Conservation (phyloP, 495 filamentous ascomycete genomes). For the Lasiosphaeria miniovina region DNA sequence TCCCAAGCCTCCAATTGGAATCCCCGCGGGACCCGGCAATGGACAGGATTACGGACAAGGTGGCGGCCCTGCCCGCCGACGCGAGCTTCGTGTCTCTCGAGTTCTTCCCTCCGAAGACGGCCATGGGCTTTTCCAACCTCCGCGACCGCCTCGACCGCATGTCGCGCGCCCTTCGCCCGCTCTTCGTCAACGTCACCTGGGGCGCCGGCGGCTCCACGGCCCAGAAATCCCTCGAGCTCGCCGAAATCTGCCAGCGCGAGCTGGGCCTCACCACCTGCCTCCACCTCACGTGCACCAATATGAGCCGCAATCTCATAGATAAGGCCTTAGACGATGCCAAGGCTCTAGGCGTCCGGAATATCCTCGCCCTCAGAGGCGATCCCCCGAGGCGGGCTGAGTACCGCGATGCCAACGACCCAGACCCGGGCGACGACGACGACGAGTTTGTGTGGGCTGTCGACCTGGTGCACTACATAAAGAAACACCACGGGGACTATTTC, state of each 20-base stretch:
- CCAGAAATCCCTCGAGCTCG: conserved; percentile 84
- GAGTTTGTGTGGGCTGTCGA: conserved; percentile 90
- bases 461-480: conserved; percentile 82
- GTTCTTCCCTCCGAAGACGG: conserved; percentile 97
- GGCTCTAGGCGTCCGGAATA: conserved; percentile 88
- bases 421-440: conserved; percentile 51
- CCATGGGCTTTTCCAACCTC: conserved; percentile 90
- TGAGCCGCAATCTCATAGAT: conserved; percentile 82
- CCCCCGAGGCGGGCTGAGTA: conserved; percentile 90
- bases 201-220: conserved; percentile 92
- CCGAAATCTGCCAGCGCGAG: conserved; percentile 91
- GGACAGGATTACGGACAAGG: conserved; percentile 96
- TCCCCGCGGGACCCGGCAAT: conserved; percentile 42
- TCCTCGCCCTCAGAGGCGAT: conserved; percentile 91
- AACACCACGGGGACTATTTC: conserved; percentile 89
- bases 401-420: conserved; percentile 52
- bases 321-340: conserved; percentile 89
- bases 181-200: conserved; percentile 98
- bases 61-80: conserved; percentile 80
- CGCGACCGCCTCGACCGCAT: conserved; percentile 92
- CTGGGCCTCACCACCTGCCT: conserved; percentile 91
- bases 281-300: conserved; percentile 97
- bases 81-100: conserved; percentile 92
- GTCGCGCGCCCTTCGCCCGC: conserved; percentile 80
- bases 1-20: conserved; percentile 23